A percentile compares a stretch with the other conserved stretches of the same genome.
These are phyloP conservation scores for Geotrichum cucujoidarum DNA, from an alignment of 1,139 yeast genomes.

Conservation along the genomic window DNA sequence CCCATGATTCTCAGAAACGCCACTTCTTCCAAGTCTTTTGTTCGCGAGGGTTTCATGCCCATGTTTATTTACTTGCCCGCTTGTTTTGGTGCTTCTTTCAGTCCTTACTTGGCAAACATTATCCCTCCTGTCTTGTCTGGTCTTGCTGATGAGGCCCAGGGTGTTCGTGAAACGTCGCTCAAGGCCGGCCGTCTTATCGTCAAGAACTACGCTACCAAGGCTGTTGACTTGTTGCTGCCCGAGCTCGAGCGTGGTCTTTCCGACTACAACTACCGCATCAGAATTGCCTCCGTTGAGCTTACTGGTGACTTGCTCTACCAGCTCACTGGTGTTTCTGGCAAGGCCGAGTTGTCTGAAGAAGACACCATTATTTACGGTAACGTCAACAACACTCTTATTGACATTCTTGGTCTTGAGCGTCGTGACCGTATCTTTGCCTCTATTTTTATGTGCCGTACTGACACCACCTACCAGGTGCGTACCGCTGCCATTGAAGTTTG, in stretches of 20 bases:
- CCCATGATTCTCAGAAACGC: conserved; percentile 79
- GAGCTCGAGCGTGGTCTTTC: conserved; percentile 88
- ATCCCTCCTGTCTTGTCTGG: conserved; percentile 90
- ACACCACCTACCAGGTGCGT: conserved; percentile 81
- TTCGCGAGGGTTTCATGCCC: conserved; percentile 93
- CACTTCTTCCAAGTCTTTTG: conserved; percentile 56
- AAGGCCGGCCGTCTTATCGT: conserved; percentile 92
- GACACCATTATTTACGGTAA: conserved; percentile 53
- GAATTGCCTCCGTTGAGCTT: conserved; percentile 90
- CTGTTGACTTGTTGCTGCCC: conserved; percentile 88
- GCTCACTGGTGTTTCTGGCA: conserved; percentile 67
- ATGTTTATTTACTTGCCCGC: conserved; percentile 84
- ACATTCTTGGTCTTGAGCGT: conserved; percentile 79
- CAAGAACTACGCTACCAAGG: conserved; percentile 84
- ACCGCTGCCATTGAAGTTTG: conserved; percentile 92
- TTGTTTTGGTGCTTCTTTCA: conserved; percentile 86
- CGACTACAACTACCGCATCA: conserved; percentile 77
- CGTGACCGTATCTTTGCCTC: conserved; percentile 82
- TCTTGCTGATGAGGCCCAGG: conserved; percentile 83
- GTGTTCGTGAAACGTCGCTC: conserved; percentile 81
- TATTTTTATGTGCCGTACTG: conserved; percentile 89
- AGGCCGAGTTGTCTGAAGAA: conserved; percentile 40
- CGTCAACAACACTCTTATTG: conserved; percentile 63
- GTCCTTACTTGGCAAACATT: conserved; percentile 79
- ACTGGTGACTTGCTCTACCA: conserved; percentile 96